Conservation (phyloP, 352 stramenopile species). For the Globisporangium nodosum region DNA sequence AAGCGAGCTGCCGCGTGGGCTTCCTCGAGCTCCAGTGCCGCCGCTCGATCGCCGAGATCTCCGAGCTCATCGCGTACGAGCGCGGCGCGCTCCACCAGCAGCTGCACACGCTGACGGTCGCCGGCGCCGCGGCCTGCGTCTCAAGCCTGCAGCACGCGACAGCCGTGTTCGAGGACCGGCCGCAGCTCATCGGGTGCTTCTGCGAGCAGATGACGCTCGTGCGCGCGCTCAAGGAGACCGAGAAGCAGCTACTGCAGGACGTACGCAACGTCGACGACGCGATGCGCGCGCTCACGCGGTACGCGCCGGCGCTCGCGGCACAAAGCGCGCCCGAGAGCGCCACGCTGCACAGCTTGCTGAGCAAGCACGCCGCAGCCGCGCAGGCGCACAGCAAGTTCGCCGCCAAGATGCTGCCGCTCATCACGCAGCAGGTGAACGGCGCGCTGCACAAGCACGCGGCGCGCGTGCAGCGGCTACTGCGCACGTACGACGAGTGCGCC, state of each 20-base stretch:
- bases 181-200: constrained; percentile 66
- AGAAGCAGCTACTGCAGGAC: constrained; percentile 59
- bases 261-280: constrained; percentile 68
- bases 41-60: constrained; percentile 45
- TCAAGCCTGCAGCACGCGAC: constrained; percentile 37
- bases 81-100: constrained; percentile 32
- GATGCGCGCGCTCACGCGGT: constrained; percentile 37
- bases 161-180: constrained; percentile 51
- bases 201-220: constrained; percentile 65
- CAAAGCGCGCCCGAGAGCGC: constrained; percentile 36
- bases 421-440: constrained; percentile 61
- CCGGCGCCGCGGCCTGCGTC: constrained; percentile 39
- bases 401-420: constrained; percentile 55
- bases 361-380: constrained; percentile 39
- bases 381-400: constrained; percentile 60
- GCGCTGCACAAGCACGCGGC: constrained; percentile 46
- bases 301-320: constrained; percentile 26
- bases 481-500: constrained; percentile 45
- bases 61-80: constrained; percentile 53
- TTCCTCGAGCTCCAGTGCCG: constrained; percentile 76
- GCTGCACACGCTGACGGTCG: constrained; percentile 25
- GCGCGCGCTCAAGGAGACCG: constrained; percentile 37
- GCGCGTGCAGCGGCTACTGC: constrained; percentile 44
- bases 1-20: constrained; percentile 62
- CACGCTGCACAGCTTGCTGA: constrained; percentile 35